Base-by-base conservation (phyloP, 352 stramenopile species). In the Thraustochytrium striatum region DNA sequence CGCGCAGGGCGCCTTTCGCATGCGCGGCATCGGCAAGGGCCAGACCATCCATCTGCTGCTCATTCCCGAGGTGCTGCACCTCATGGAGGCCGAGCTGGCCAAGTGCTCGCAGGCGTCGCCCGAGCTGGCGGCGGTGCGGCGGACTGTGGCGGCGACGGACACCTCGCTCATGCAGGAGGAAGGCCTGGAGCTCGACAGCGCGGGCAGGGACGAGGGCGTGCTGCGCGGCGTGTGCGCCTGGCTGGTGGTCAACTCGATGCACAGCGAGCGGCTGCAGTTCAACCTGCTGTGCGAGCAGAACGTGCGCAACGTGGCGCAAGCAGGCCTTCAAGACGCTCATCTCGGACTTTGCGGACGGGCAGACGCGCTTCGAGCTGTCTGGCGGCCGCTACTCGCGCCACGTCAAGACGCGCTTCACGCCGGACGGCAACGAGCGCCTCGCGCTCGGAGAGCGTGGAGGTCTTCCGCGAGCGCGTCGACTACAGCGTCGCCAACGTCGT, bases 211-310 rank as follows among this genome's bases (percentile, higher is more conserved):
- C 16, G 36, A 13, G 3, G 53, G 39, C 13, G 16, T 73, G 9
- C 21, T 59, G 50, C 41, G 38, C 19, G 55, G 19, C 13, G 33
- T 82, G 0, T 55, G 41, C n/a, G 91, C 89, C 3, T 99, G 96
- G 96, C 89, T 99, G 47, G 91, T 98, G 61, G 92, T 99, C 58
- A 99, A 99, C 87, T 82, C 99, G 99, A 94, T 94, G 95, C 39
- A 98, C 95, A 82, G 96, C 99, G 83, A 97, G 97, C 9, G 87
- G 89, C 44, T 83, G 83, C 43, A 85, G 89, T 65, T 84, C 84
- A 62, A 87, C 91, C 62, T 91, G 93, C 87, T 99, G n/a, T 80
- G 58, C 47, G 55, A 72, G 21, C 72, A 79, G 32, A 78, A 81
- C 7, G 59, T 81, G 32, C 59, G 41, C 82, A 99, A 99, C 83